Base-by-base conservation (phyloP, 164 flowering plant genomes). In the Aristolochia contorta region DNA sequence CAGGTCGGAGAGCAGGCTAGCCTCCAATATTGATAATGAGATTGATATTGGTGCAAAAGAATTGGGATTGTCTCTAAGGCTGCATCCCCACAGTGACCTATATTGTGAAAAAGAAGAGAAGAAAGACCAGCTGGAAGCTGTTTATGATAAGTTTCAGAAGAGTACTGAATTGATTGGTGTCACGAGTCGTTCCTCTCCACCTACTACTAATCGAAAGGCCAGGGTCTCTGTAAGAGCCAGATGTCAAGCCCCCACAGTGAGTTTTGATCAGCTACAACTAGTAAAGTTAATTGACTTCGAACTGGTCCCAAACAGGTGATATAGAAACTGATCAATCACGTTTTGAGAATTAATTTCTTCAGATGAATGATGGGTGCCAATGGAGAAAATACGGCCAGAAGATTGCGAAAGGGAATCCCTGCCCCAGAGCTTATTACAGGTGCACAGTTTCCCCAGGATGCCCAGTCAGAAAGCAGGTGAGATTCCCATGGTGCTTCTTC, bases 221-320 rank as follows among this genome's bases (percentile, higher is more conserved):
- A 82, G 92, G 78, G 92, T 88, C 73, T 88, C 96, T 0, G 96
- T 88, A 22, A 68, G 96, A 75, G 88, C 90, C 21, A 85, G 88
- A 78, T 87, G 96, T 54, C 79, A 82, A 67, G 55, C 80, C 20
- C 79, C 89, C 65, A 88, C 87, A 0, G 96, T 88, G 41, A 76
- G 89, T 85, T 16, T 16, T 27, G 3, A 27, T 27, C 43, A 13
- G 53, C 22, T 16, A 16, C 4, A 16, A 48, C 15, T 48, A 48
- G 14, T 48, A 4, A 6, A 16, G 9, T 16, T 48, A 13, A 48
- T 48, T 48, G 43, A 37, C 10, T 37, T 7, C 9, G 12, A 37
- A 37, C 10, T 6, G 43, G 12, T 37, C 43, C 12, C 1, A 37
- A 37, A 37, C 43, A 10, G 43, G 30, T 27, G 30, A 2, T 27